Evolutionary conservation across 345 rosid genomes (phyloP).

Genomic region (Eucalyptus cladocalyx): DNA sequence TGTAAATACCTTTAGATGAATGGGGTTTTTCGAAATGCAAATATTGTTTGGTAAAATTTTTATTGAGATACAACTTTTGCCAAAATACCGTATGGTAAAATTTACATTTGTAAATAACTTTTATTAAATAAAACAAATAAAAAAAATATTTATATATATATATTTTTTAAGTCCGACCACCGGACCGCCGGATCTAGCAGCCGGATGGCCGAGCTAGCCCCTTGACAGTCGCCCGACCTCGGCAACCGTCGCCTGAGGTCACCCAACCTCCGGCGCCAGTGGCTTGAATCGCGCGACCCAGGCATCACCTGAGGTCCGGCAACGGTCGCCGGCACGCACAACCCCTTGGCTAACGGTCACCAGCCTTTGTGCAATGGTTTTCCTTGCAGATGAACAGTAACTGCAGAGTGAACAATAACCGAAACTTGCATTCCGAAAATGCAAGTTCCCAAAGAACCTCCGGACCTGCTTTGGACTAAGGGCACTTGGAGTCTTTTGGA

Average conservation of each 20-base stretch:
- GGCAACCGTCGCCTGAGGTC: fast-evolving
- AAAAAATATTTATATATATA: too few species aligned
- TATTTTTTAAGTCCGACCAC: too few species aligned
- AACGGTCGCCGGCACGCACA: fast-evolving
- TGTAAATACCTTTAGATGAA: too few species aligned
- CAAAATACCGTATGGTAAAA: too few species aligned
- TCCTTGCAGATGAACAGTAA: too few species aligned
- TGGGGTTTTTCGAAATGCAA: fast-evolving
- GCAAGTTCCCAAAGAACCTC: too few species aligned
- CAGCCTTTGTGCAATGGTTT: fast-evolving
- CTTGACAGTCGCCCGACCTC: fast-evolving
- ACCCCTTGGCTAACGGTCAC: fast-evolving
- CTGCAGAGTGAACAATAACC: fast-evolving
- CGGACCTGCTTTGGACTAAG: fast-evolving
- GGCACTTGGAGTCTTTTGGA: too few species aligned
- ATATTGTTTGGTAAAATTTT: too few species aligned
- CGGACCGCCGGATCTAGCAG: fast-evolving
- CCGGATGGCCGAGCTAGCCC: fast-evolving
- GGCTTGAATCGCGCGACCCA: fast-evolving
- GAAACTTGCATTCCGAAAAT: too few species aligned
- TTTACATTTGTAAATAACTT: too few species aligned
- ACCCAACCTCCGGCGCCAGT: fast-evolving
- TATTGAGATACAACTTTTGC: too few species aligned
- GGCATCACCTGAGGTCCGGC: fast-evolving
- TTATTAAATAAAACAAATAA: too few species aligned